A percentile compares a stretch with the other conserved stretches of the same genome.
These are phyloP conservation scores for Trichomonas gallinae DNA, from an alignment of 208 protist genomes.

Conservation along the genomic window DNA sequence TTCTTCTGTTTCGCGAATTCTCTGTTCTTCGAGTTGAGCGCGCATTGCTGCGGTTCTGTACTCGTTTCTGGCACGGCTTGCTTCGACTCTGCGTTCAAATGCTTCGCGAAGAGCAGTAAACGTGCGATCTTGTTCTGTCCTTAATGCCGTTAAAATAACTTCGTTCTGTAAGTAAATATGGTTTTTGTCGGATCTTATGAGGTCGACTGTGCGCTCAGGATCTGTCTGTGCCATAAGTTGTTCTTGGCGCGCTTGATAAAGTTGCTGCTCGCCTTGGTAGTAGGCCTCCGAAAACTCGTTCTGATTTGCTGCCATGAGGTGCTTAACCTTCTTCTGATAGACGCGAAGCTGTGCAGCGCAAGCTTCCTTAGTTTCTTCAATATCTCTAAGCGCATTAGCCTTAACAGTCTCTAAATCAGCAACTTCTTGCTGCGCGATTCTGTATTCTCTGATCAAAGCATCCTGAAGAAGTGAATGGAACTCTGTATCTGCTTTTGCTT, in stretches of 20 bases:
- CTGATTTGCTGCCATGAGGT: not conserved
- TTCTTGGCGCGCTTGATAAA: not conserved
- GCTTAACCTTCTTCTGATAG: slow-evolving; percentile 1
- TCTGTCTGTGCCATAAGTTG: not conserved
- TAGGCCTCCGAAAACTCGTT: not conserved
- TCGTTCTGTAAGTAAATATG: not conserved
- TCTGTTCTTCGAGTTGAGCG: not conserved
- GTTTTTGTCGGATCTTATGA: not conserved
- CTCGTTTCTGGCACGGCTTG: not conserved
- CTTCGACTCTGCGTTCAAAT: not conserved
- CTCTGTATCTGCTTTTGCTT: not conserved
- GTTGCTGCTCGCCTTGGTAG: not conserved
- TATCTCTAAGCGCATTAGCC: not conserved
- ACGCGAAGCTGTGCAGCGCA: not conserved
- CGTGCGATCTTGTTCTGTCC: not conserved
- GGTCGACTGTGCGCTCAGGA: not conserved
- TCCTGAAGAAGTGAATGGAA: not conserved
- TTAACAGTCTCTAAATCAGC: not conserved
- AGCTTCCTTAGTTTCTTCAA: not conserved
- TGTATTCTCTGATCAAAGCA: not conserved
- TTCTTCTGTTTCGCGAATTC: not conserved
- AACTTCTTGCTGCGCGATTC: not conserved
- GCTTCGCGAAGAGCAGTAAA: not conserved
- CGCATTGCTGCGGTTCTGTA: not conserved
- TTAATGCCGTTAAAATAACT: not conserved